These are phyloP conservation scores for Podaxis sp. DNA, from an alignment of 768 basidiomycete genomes.

Conservation along the genomic window DNA sequence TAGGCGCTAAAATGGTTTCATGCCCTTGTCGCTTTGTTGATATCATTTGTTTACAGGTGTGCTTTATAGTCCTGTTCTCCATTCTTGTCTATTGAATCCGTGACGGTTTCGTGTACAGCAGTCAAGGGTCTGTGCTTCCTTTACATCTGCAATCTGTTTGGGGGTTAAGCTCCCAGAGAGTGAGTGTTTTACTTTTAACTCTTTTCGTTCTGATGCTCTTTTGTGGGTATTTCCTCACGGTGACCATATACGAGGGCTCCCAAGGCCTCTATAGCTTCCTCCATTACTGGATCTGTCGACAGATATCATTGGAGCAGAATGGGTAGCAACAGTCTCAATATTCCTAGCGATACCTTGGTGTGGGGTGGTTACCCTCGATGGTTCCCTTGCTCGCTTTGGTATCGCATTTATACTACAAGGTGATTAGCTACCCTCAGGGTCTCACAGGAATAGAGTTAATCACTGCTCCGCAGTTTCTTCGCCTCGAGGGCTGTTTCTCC, in stretches of 20 bases:
- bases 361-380: constrained; percentile 48
- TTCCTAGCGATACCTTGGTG: constrained; percentile 65
- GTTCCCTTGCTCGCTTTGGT: constrained; percentile 48
- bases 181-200: constrained; percentile 70
- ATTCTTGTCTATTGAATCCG: background rate
- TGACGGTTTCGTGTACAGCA: constrained; percentile 46
- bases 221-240: constrained; percentile 41
- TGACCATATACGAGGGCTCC: background rate
- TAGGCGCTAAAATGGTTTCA: constrained; percentile 41
- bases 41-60: constrained; percentile 57
- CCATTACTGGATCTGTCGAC: constrained; percentile 56
- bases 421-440: constrained; percentile 30
- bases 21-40: constrained; percentile 43
- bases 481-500: constrained; percentile 59
- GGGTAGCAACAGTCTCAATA: constrained; percentile 47
- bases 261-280: constrained; percentile 43
- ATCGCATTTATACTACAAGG: constrained; percentile 51
- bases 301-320: constrained; percentile 59
- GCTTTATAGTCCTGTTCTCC: constrained; percentile 12
- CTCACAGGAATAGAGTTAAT: background rate
- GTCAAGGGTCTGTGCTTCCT: constrained; percentile 57
- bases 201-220: constrained; percentile 63
- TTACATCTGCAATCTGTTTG: constrained; percentile 52
- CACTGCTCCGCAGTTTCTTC: constrained; percentile 53
- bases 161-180: constrained; percentile 44